phyloP scores from a whole-genome alignment of 148 eudicot species.

The Cornus florida region DNA sequence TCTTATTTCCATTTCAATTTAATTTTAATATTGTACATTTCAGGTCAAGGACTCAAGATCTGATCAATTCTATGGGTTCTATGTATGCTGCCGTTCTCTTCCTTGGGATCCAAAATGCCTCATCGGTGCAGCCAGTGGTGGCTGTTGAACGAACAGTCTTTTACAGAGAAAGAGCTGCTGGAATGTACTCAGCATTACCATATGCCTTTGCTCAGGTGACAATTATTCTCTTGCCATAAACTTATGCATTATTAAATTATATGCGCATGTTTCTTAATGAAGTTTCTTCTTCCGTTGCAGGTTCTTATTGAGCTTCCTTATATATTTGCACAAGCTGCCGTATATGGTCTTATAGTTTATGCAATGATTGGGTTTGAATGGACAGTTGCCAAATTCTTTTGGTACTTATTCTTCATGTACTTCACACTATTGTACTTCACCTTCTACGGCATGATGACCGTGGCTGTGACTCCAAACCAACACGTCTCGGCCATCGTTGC shows the following conservation, averaged over 20 bases:
- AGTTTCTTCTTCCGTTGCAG: slow-evolving; percentile 15
- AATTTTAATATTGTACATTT: not conserved
- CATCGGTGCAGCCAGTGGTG: slow-evolving; percentile 53
- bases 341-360: slow-evolving; percentile 45
- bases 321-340: slow-evolving; percentile 22
- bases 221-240: not conserved
- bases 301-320: slow-evolving; percentile 43
- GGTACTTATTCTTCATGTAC: slow-evolving; percentile 46
- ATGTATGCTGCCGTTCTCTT: slow-evolving; percentile 49
- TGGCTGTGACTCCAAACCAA: slow-evolving; percentile 45
- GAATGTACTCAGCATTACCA: slow-evolving; percentile 62
- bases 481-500: slow-evolving; percentile 34
- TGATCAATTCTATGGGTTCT: slow-evolving; percentile 57
- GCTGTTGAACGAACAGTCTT: slow-evolving; percentile 54
- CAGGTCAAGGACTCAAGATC: slow-evolving; percentile 31
- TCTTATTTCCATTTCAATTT: not conserved
- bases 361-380: slow-evolving; percentile 53
- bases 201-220: slow-evolving; percentile 62
- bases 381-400: slow-evolving; percentile 39
- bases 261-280: not conserved
- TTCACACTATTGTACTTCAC: slow-evolving; percentile 42
- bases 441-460: slow-evolving; percentile 50
- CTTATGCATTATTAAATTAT: too few relatives aligned
- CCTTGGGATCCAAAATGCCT: slow-evolving; percentile 45
- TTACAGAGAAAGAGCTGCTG: slow-evolving; percentile 62